Evolutionary conservation across 2,329 filamentous ascomycete species (phyloP).

Genomic region (Cercospora sp.): DNA sequence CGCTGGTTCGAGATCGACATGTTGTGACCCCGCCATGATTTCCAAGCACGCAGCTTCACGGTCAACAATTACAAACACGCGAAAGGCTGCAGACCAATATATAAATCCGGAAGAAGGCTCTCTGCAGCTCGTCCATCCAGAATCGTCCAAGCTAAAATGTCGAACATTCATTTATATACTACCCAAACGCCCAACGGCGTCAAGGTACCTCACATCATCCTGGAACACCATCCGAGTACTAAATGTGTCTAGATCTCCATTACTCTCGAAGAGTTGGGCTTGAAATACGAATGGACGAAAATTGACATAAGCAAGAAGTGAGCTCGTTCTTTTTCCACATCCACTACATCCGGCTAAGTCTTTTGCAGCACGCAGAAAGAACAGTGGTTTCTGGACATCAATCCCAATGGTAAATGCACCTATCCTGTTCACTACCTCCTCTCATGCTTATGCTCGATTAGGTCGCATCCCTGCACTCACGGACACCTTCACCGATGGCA

Average conservation of each 20-base stretch:
- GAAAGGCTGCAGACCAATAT: neutral
- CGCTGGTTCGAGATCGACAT: neutral
- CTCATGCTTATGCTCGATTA: neutral
- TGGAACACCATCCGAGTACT: neutral
- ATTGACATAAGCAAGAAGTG: conserved; percentile 70
- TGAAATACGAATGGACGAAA: conserved; percentile 74
- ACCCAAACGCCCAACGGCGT: conserved; percentile 83
- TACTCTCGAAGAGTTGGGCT: conserved; percentile 76
- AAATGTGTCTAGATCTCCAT: conserved; percentile 61
- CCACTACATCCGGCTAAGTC: neutral
- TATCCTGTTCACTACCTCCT: neutral
- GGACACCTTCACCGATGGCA: conserved; percentile 72
- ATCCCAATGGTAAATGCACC: conserved; percentile 65
- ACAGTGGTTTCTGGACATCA: conserved; percentile 85
- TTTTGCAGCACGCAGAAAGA: conserved; percentile 66
- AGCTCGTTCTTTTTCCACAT: neutral
- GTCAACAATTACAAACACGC: neutral
- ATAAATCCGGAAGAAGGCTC: neutral
- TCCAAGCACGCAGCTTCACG: conserved; percentile 1
- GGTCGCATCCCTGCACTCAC: conserved; percentile 83
- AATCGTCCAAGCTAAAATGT: neutral
- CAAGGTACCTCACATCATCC: conserved; percentile 50
- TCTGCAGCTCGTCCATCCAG: neutral
- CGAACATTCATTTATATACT: conserved; percentile 76
- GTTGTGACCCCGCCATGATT: neutral